A percentile compares a stretch with the other conserved stretches of the same genome.
Conservation (phyloP, 192 early-diverging fungal species). For the Podila clonocystis region DNA sequence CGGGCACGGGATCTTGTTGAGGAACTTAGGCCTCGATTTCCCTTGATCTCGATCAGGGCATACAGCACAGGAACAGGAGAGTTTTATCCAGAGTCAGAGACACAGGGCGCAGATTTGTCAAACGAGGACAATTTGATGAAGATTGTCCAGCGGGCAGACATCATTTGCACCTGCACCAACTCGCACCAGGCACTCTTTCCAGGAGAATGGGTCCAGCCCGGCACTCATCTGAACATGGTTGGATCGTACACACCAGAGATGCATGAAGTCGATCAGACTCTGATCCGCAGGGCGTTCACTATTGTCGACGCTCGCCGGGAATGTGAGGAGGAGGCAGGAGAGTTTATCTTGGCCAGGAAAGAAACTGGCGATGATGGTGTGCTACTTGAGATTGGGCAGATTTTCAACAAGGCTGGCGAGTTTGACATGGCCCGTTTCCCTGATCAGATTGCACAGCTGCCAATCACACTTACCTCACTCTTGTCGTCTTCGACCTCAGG, state of each 20-base stretch:
- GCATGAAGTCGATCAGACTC: conserved; percentile 59
- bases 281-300: conserved; percentile 34
- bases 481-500: neutral
- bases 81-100: neutral
- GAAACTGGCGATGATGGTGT: conserved; percentile 27
- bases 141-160: conserved; percentile 54
- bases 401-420: conserved; percentile 22
- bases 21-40: conserved; percentile 23
- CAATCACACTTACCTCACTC: neutral
- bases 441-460: neutral
- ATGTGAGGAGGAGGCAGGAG: conserved; percentile 61
- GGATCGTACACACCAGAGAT: conserved; percentile 60
- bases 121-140: conserved; percentile 17
- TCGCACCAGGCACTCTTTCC: conserved; percentile 46
- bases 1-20: conserved; percentile 38
- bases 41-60: conserved; percentile 2
- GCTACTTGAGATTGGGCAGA: conserved; percentile 23
- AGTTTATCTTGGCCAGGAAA: conserved; percentile 54
- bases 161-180: conserved; percentile 67
- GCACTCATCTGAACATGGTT: conserved; percentile 60
- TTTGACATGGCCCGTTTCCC: conserved; percentile 6
- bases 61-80: conserved; percentile 48
- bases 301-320: conserved; percentile 54
- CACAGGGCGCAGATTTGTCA: neutral
- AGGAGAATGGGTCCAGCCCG: conserved; percentile 53